These are phyloP conservation scores for Laburnicola sp. DNA, from an alignment of 2,329 filamentous ascomycete genomes.

Conservation along the genomic window DNA sequence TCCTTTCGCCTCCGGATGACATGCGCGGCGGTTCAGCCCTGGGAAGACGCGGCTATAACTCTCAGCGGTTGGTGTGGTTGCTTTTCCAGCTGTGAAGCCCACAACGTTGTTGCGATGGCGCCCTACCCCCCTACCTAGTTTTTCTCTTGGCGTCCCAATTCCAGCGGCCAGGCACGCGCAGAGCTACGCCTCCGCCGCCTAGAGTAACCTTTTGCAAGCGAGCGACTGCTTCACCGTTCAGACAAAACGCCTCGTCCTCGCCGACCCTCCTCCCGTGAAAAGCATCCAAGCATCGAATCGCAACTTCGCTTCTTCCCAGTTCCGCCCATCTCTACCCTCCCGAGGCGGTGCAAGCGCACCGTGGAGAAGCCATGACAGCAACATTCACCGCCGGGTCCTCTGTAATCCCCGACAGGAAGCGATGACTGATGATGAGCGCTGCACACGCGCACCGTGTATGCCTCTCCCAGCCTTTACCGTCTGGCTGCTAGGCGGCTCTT, in stretches of 20 bases:
- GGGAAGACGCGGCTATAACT: neutral
- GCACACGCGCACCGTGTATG: no score
- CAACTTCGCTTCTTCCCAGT: no score
- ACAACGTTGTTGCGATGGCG: conserved; percentile 1
- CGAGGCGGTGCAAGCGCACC: no score
- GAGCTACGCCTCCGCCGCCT: neutral
- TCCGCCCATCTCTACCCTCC: no score
- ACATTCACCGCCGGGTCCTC: no score
- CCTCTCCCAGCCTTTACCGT: no score
- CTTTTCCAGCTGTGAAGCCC: conserved; percentile 3
- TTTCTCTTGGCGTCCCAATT: neutral
- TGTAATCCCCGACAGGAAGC: no score
- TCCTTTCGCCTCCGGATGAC: conserved; percentile 1
- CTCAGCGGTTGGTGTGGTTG: neutral
- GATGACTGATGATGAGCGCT: no score
- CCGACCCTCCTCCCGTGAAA: no score
- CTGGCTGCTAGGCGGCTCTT: conserved; percentile 1
- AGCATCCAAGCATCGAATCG: no score
- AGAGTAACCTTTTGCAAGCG: neutral
- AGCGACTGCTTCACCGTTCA: neutral
- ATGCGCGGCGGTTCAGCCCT: conserved; percentile 1
- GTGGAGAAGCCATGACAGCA: no score
- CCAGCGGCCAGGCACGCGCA: neutral
- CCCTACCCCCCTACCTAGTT: no score
- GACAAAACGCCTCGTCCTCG: neutral